These are phyloP conservation scores for Cicer bijugum DNA, from an alignment of 306 rosid species.

Conservation along the genomic window DNA sequence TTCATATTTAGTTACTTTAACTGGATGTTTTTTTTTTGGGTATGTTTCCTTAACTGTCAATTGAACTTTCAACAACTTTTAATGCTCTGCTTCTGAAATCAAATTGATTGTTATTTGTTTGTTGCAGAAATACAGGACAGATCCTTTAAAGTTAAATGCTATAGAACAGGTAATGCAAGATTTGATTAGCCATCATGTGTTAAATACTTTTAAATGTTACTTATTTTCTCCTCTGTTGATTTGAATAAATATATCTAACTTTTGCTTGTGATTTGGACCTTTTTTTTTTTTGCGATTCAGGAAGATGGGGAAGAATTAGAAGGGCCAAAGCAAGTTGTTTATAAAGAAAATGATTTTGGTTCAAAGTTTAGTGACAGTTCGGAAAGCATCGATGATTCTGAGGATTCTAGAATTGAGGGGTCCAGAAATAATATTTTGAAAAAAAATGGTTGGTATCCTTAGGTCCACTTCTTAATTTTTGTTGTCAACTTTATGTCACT, in stretches of 20 bases:
- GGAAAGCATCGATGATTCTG: conserved; percentile 42
- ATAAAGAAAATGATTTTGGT: conserved; percentile 58
- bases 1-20: conserved; percentile 19
- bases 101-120: conserved; percentile 47
- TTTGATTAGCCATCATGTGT: not conserved
- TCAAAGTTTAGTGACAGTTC: conserved; percentile 40
- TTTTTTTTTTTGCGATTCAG: conserved; percentile 48
- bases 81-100: conserved; percentile 39
- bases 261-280: conserved; percentile 1
- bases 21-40: not conserved
- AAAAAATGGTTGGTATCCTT: conserved; percentile 59
- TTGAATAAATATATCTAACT: conserved; percentile 8
- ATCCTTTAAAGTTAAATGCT: conserved; percentile 61
- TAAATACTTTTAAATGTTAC: not conserved
- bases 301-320: conserved; percentile 67
- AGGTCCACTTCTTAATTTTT: conserved; percentile 7
- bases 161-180: conserved; percentile 70
- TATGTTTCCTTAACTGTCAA: conserved; percentile 22
- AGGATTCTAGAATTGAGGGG: conserved; percentile 51
- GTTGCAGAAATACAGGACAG: conserved; percentile 78
- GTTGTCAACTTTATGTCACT: conserved; percentile 31
- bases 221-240: not conserved
- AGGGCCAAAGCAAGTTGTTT: conserved; percentile 81
- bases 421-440: conserved; percentile 43
- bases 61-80: conserved; percentile 38